Evolutionary conservation across 441 rosid genomes (phyloP), one percentile per base, ranked within the genome.

Genomic region (Adansonia rubrostipa): DNA sequence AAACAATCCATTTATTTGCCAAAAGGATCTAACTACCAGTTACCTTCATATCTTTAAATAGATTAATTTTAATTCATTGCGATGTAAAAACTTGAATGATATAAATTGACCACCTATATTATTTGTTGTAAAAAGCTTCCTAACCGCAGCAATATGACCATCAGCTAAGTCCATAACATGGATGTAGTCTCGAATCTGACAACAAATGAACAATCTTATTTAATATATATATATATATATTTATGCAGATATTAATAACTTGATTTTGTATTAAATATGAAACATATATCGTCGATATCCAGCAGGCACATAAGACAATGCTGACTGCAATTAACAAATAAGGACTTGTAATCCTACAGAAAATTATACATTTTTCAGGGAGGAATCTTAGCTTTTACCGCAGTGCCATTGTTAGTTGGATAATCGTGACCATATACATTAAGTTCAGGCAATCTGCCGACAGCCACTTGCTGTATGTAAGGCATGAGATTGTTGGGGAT

Each of bases 141-240:
- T 81, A 44, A 91, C 78, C 28, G 93, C 93, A 64, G 91, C 92
- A 1, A 88, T 86, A 80, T 90, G 93, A 3, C 96, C 96, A 87
- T 90, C 96, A 78, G 92, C 96, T 75, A 91, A 84, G 83, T 88
- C 93, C 93, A 91, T 88, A n/a, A 91, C 96, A 84, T 90, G 93
- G 19, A 91, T 89, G 81, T 91, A 89, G 75, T 91, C 95, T 83
- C 92, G 85, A 7, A 91, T 80, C 95, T 89, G 87, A 81, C 62
- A 71, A 75, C 61, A 76, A 78, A 72, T 44, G 11, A 17, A 47
- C 54, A 58, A 36, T 42, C 57, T 53, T 19, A 13, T 14, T 53
- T 53, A 53, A 6, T 50, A 42, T 42, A 5, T 42, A 42, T 42
- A 6, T 42, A 6, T 8, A 45, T 33, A 33, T 33, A 33, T 33